Evolutionary conservation across 1,284 basidiomycete species (phyloP), one percentile per base, ranked within the genome.

Genomic region (Papiliotrema terrestris): DNA sequence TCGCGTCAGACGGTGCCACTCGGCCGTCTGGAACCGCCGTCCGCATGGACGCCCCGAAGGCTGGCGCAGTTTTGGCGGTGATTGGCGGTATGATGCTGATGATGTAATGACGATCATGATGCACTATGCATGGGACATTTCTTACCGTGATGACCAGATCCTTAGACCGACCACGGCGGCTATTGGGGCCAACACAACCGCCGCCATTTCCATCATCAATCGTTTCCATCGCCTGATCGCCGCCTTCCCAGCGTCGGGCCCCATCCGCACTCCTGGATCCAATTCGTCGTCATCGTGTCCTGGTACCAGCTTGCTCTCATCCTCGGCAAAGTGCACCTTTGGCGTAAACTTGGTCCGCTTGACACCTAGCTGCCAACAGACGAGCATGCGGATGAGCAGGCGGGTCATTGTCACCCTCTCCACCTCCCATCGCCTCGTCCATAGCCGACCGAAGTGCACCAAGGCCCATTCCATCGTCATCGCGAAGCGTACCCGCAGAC

Each of bases 351-450:
- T 58, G 6, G 63, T 65, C 49, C 63, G 39, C 25, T 49, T 52
- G 3, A 54, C 49, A 4, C 63, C 63, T 3, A 65, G 51, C 41
- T 62, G 61, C 61, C 63, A 62, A 26, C 58, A 59, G 8, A 65
- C 59, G 23, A 65, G 51, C 63, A 65, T 65, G 11, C 36, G n/a
- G 3, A 65, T 36, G 20, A 65, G 32, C 45, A 57, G 41, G 17
- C 61, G 29, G 2, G 63, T 62, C 6, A 54, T 47, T 3, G 26
- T 48, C 17, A 65, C 57, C 17, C 63, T 29, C 26, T 65, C 61
- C 5, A 59, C 48, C 43, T 65, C 63, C 63, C 63, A 65, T 32
- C 57, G n/a, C 8, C 25, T 38, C 26, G 29, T 42, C 46, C 56
- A 59, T 17, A 42, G 8, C 14, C 54, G 32, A 14, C 59, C 62